Percentiles rank a stretch among this genome's conserved stretches.
These are phyloP conservation scores for Nakazawaea sp. DNA, from an alignment of 805 yeast species.

Conservation along the genomic window DNA sequence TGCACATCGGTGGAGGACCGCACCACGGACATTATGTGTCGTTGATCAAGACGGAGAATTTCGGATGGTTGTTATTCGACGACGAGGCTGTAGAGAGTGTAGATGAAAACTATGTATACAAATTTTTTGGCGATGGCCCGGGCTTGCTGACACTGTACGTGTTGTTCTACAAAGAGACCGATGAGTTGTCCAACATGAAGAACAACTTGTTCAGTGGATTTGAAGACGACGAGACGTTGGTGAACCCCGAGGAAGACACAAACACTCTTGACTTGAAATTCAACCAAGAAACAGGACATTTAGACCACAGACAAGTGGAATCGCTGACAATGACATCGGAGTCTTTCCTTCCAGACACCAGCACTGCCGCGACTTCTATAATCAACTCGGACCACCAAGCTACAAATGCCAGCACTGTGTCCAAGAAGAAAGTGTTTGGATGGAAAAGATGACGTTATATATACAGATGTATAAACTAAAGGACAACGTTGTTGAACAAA, in stretches of 20 bases:
- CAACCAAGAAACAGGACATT: slow-evolving; percentile 7
- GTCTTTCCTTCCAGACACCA: too few relatives aligned
- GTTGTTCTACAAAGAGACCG: slow-evolving; percentile 50
- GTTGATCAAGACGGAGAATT: slow-evolving; percentile 65
- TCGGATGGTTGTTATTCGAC: slow-evolving; percentile 90
- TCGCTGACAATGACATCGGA: too few relatives aligned
- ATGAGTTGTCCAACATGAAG: slow-evolving; percentile 26
- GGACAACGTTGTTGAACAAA: slow-evolving; percentile 60
- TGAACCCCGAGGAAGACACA: not conserved
- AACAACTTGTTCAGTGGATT: slow-evolving; percentile 23
- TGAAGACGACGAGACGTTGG: slow-evolving; percentile 15
- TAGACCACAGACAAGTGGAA: too few relatives aligned
- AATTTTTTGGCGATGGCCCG: slow-evolving; percentile 83
- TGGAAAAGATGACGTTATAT: slow-evolving; percentile 5
- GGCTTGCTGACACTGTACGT: slow-evolving; percentile 91
- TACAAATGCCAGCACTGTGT: too few relatives aligned
- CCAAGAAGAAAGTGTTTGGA: slow-evolving; percentile 8
- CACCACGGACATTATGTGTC: slow-evolving; percentile 96
- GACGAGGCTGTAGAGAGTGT: slow-evolving; percentile 92
- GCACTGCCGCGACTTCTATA: not conserved
- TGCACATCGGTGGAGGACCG: slow-evolving; percentile 96
- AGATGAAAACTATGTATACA: slow-evolving; percentile 72
- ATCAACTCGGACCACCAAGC: too few relatives aligned
- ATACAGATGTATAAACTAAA: not conserved
- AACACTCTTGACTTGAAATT: slow-evolving; percentile 7